Percentiles rank a stretch among this genome's conserved stretches.
These are phyloP conservation scores for Nigrospora osmanthi DNA, from an alignment of 2,329 filamentous ascomycete species.

Conservation along the genomic window DNA sequence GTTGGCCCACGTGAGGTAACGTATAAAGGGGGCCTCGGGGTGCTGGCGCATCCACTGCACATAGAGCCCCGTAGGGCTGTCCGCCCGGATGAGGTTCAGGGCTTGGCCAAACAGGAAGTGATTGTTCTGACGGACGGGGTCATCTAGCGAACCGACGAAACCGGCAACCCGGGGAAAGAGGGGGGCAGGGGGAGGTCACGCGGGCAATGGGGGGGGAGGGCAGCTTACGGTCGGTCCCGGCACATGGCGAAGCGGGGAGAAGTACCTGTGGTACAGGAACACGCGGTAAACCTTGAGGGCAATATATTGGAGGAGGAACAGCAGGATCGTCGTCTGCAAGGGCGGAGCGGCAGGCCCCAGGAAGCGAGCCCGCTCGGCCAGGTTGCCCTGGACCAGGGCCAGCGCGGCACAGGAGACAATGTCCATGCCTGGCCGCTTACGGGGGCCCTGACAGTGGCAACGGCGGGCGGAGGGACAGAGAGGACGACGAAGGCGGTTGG, in stretches of 20 bases:
- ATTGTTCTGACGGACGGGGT: slow-evolving; percentile 5
- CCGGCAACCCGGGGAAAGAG: neutral
- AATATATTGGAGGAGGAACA: slow-evolving; percentile 7
- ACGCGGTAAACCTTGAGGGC: slow-evolving; percentile 5
- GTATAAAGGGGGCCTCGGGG: slow-evolving; percentile 16
- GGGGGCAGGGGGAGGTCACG: neutral
- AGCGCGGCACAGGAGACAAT: too few species aligned
- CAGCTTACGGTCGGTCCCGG: slow-evolving; percentile 9
- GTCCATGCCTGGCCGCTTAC: too few species aligned
- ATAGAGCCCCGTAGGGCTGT: slow-evolving; percentile 8
- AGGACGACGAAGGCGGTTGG: too few species aligned
- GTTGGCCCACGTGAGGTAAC: slow-evolving; percentile 17
- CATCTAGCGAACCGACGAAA: neutral
- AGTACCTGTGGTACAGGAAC: slow-evolving; percentile 8
- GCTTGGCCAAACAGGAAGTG: slow-evolving; percentile 13
- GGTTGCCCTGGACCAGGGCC: too few species aligned
- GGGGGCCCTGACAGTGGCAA: too few species aligned
- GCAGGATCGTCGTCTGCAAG: neutral
- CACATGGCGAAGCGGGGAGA: slow-evolving; percentile 9
- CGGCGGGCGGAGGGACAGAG: too few species aligned
- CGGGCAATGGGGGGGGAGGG: neutral
- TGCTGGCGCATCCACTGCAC: slow-evolving; percentile 14
- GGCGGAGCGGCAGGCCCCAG: too few species aligned
- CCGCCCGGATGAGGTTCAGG: slow-evolving; percentile 7
- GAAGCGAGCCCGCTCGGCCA: too few species aligned